Conservation (phyloP, 225 moss, liverwort and hornwort genomes). For the Physcomitrium patens region DNA sequence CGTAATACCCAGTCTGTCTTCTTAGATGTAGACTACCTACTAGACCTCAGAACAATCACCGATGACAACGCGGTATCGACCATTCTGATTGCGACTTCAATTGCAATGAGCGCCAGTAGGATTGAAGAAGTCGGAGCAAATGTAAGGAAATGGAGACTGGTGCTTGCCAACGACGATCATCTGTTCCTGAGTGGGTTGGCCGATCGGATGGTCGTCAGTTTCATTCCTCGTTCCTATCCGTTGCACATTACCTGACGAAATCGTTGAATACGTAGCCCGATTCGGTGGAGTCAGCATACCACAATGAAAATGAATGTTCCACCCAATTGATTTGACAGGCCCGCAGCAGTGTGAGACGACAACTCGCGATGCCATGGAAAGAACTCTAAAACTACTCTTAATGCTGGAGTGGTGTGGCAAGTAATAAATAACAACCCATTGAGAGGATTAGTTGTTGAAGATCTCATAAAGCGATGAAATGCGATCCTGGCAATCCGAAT, state of each 20-base stretch:
- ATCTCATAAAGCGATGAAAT: not conserved
- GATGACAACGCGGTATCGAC: not conserved
- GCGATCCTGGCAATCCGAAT: not conserved
- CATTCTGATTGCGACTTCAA: not conserved
- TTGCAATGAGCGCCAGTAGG: not conserved
- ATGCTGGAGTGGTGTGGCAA: too few species aligned
- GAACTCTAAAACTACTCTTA: too few species aligned
- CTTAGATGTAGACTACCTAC: not conserved
- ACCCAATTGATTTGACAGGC: too few species aligned
- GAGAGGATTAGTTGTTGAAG: conserved; percentile 4
- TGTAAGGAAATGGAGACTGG: not conserved
- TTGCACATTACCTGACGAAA: not conserved
- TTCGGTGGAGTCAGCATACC: too few species aligned
- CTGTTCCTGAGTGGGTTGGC: not conserved
- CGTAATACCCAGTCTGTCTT: not conserved
- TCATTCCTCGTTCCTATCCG: conserved; percentile 22
- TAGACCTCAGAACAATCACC: not conserved
- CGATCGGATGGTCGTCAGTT: not conserved
- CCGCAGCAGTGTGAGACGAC: too few species aligned
- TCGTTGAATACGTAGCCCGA: too few species aligned
- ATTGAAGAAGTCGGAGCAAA: not conserved
- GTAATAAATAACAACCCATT: conserved; percentile 8
- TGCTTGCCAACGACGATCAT: not conserved
- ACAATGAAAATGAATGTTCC: too few species aligned
- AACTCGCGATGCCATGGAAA: too few species aligned